Evolutionary conservation across 1,284 basidiomycete species (phyloP).

Genomic region (Irpex lacteus): DNA sequence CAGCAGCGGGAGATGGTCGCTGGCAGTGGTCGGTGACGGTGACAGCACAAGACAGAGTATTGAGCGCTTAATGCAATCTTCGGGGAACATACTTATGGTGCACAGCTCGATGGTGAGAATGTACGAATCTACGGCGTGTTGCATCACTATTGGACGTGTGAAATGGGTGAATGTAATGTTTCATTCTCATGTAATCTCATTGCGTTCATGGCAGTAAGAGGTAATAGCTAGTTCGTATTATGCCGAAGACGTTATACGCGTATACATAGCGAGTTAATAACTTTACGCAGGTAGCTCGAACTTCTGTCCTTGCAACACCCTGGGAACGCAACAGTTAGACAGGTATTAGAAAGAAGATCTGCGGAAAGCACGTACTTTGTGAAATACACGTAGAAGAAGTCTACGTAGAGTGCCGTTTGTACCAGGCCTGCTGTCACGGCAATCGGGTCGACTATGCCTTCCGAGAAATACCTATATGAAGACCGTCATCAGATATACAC

Average conservation of each 20-base stretch:
- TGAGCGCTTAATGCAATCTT: not conserved
- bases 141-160: not conserved
- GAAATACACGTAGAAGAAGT: constrained; percentile 93
- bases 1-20: too few species aligned
- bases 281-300: constrained; percentile 68
- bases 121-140: too few species aligned
- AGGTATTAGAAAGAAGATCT: too few species aligned
- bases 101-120: not conserved
- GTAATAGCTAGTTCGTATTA: constrained; percentile 1
- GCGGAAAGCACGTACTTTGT: constrained; percentile 54
- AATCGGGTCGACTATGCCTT: constrained; percentile 87
- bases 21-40: not conserved
- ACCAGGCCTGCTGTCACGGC: constrained; percentile 92
- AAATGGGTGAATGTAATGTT: not conserved
- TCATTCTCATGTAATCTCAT: not conserved
- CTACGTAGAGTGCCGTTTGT: constrained; percentile 94
- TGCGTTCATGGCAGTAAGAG: not conserved
- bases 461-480: constrained; percentile 74
- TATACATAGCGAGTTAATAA: constrained; percentile 5
- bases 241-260: not conserved
- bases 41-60: constrained; percentile 1
- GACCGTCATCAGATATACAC: constrained; percentile 4
- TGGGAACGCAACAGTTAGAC: constrained; percentile 21
- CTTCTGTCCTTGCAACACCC: constrained; percentile 73
- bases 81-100: not conserved